A percentile compares a stretch with the other conserved stretches of the same genome.
phyloP scores from a whole-genome alignment of 345 rosid species.

The Corchorus capsularis region DNA sequence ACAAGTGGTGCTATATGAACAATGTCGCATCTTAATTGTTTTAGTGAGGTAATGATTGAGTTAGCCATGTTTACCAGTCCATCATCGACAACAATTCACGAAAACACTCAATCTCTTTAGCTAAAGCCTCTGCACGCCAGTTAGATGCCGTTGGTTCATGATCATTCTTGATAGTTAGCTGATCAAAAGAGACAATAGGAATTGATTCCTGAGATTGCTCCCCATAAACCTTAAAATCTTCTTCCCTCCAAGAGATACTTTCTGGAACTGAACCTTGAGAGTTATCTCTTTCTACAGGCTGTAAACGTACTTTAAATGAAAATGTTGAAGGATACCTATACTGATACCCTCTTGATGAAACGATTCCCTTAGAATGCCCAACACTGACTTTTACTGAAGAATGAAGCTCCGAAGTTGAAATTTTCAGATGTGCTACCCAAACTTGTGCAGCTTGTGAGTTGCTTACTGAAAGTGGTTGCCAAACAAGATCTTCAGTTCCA shows the following conservation, averaged over 20 bases:
- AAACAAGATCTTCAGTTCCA: constrained; percentile 47
- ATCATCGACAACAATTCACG: constrained; percentile 48
- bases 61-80: constrained; percentile 53
- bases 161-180: constrained; percentile 32
- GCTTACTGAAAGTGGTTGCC: constrained; percentile 58
- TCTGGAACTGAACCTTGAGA: constrained; percentile 32
- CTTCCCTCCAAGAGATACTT: constrained; percentile 61
- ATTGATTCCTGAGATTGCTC: constrained; percentile 40
- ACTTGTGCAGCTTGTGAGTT: constrained; percentile 47
- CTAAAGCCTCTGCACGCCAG: constrained; percentile 59
- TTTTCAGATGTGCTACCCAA: constrained; percentile 65
- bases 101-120: constrained; percentile 58
- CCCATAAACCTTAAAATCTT: constrained; percentile 43
- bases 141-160: constrained; percentile 34
- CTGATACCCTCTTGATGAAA: constrained; percentile 61
- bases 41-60: constrained; percentile 11
- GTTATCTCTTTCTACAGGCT: constrained; percentile 30
- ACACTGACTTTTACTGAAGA: constrained; percentile 51
- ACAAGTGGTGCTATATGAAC: constrained; percentile 1
- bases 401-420: constrained; percentile 31
- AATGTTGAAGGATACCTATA: constrained; percentile 42
- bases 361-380: constrained; percentile 66
- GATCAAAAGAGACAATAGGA: constrained; percentile 33
- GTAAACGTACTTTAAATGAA: constrained; percentile 46
- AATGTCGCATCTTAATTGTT: constrained; percentile 15